Conservation (phyloP, 2,329 filamentous ascomycete genomes). For the Arthroderma sp. region DNA sequence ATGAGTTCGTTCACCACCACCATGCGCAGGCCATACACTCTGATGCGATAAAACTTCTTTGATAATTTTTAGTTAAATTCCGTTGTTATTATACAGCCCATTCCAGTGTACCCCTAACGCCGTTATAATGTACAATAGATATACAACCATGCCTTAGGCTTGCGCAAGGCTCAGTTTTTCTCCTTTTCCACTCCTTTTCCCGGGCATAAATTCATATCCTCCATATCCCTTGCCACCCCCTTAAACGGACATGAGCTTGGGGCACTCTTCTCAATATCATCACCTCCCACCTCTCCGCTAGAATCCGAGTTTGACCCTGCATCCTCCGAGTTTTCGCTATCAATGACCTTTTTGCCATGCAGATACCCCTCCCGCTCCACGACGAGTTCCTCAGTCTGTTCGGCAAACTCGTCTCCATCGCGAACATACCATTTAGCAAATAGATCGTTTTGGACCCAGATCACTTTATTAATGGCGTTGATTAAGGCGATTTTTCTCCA, state of each 20-base stretch:
- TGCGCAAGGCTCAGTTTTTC: too few species aligned
- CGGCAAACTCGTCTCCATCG: constrained; percentile 49
- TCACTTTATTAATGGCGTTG: constrained; percentile 64
- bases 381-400: constrained; percentile 33
- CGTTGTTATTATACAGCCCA: too few species aligned
- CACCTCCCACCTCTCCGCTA: constrained; percentile 1
- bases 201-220: background rate
- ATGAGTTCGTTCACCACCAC: too few species aligned
- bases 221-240: constrained; percentile 1
- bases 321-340: constrained; percentile 13
- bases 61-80: too few species aligned
- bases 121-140: too few species aligned
- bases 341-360: constrained; percentile 46
- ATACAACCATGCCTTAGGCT: too few species aligned
- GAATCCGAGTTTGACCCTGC: too few species aligned
- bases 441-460: constrained; percentile 80
- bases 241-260: constrained; percentile 6
- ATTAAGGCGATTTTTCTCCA: constrained; percentile 59
- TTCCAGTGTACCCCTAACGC: too few species aligned
- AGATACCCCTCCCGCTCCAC: constrained; percentile 52
- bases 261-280: background rate
- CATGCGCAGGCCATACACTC: too few species aligned
- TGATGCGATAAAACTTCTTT: too few species aligned
- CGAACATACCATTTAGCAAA: constrained; percentile 71
- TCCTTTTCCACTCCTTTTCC: too few species aligned